Conservation (phyloP, 1,284 basidiomycete species). For the Apiotrichum brassicae region DNA sequence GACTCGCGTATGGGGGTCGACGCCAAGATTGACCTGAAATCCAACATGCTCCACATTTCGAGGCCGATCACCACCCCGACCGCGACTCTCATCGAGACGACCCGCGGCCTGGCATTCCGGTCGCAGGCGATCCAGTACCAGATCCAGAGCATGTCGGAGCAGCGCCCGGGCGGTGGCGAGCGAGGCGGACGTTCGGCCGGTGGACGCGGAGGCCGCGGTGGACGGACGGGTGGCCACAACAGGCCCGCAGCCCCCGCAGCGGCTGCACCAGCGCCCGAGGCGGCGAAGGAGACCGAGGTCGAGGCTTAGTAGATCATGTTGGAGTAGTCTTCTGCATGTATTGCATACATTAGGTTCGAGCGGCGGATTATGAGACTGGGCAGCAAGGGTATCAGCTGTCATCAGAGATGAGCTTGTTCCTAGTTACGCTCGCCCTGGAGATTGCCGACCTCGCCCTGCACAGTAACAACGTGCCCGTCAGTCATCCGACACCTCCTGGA, state of each 20-base stretch:
- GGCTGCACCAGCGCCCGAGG: slow-evolving; percentile 4
- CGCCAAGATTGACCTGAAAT: slow-evolving; percentile 94
- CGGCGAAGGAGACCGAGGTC: slow-evolving; percentile 13
- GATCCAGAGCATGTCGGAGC: slow-evolving; percentile 49
- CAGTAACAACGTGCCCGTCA: too few relatives aligned
- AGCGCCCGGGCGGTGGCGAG: slow-evolving; percentile 22
- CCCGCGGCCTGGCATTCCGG: slow-evolving; percentile 81
- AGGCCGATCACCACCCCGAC: slow-evolving; percentile 83
- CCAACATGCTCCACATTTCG: slow-evolving; percentile 96
- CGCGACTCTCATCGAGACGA: slow-evolving; percentile 93
- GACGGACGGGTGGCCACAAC: slow-evolving; percentile 6
- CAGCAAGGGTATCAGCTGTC: too few relatives aligned
- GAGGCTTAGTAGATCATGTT: slow-evolving; percentile 11
- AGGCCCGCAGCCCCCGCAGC: slow-evolving; percentile 2
- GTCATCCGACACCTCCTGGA: too few relatives aligned
- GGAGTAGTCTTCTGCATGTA: slow-evolving; percentile 14
- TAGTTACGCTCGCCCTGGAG: too few relatives aligned
- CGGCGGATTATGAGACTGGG: too few relatives aligned
- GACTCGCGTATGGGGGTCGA: slow-evolving; percentile 93
- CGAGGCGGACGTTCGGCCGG: slow-evolving; percentile 29
- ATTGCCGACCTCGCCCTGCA: too few relatives aligned
- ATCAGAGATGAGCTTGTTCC: too few relatives aligned
- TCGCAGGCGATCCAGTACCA: slow-evolving; percentile 86
- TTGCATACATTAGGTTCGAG: slow-evolving; percentile 14
- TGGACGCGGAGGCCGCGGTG: slow-evolving; percentile 20